These are phyloP conservation scores for Nannochloris sp. DNA, from an alignment of 139 green algal species.

Conservation along the genomic window DNA sequence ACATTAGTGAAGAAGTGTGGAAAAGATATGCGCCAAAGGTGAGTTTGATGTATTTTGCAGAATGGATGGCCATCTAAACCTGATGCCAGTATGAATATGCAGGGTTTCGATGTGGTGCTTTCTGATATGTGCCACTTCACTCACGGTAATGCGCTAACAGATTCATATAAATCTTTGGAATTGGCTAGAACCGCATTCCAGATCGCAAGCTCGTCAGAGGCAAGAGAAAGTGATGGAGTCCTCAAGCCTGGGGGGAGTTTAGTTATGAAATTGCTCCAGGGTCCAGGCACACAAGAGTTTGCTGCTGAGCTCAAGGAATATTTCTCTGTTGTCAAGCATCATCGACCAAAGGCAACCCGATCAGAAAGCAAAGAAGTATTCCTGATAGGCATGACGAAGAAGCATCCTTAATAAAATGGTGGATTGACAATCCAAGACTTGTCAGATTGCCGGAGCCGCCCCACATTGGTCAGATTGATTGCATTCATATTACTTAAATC, in stretches of 20 bases:
- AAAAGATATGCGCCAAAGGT: conserved; percentile 31
- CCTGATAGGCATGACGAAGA: conserved; percentile 25
- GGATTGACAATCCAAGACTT: not conserved
- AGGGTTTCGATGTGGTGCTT: conserved; percentile 20
- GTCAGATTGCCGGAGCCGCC: no score
- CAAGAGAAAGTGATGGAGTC: conserved; percentile 10
- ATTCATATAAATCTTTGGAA: conserved; percentile 67
- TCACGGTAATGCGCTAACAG: conserved; percentile 31
- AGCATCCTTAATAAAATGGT: conserved; percentile 5
- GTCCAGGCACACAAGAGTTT: conserved; percentile 57
- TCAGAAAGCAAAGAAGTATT: conserved; percentile 46
- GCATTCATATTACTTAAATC: no score
- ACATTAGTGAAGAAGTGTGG: conserved; percentile 41
- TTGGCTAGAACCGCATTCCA: conserved; percentile 57
- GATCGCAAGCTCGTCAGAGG: conserved; percentile 46
- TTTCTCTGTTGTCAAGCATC: conserved; percentile 55
- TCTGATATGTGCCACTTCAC: conserved; percentile 79
- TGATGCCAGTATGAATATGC: not conserved
- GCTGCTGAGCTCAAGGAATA: conserved; percentile 47
- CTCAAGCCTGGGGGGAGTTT: conserved; percentile 47
- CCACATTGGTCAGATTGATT: no score
- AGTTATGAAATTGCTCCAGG: conserved; percentile 71
- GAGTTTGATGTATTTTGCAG: not conserved
- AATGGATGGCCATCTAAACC: not conserved
- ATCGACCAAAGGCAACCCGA: conserved; percentile 33